These are phyloP conservation scores for Globisporangium heterothallicum DNA, from an alignment of 352 stramenopile species.

Conservation along the genomic window DNA sequence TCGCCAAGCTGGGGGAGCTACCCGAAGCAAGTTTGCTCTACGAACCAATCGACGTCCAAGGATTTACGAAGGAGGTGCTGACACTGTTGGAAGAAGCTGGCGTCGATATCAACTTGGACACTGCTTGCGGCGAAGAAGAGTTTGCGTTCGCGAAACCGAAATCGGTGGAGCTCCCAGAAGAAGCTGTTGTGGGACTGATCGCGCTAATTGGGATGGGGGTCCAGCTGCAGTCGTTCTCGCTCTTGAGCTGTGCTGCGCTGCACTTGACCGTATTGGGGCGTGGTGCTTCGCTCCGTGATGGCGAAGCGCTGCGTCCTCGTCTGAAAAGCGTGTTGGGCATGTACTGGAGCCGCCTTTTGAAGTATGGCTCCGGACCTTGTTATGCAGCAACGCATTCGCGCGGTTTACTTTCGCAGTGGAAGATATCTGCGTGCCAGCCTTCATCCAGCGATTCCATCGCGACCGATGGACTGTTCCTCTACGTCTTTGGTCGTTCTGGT, in stretches of 20 bases:
- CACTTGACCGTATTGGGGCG: slow-evolving; percentile 24
- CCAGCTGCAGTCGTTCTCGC: slow-evolving; percentile 61
- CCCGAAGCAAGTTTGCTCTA: slow-evolving; percentile 58
- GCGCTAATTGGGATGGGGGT: slow-evolving; percentile 47
- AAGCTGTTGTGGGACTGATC: slow-evolving; percentile 24
- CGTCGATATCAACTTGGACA: slow-evolving; percentile 16
- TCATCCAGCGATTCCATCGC: slow-evolving; percentile 67
- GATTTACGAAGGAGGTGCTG: slow-evolving; percentile 26
- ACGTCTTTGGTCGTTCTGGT: slow-evolving; percentile 56
- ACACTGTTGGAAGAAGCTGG: slow-evolving; percentile 17
- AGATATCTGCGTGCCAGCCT: slow-evolving; percentile 52
- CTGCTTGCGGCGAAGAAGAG: background rate
- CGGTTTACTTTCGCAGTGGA: slow-evolving; percentile 58
- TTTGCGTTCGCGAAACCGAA: too few relatives aligned
- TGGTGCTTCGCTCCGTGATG: slow-evolving; percentile 11
- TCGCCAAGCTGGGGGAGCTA: slow-evolving; percentile 39
- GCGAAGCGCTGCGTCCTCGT: slow-evolving; percentile 9
- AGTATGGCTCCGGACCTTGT: slow-evolving; percentile 15
- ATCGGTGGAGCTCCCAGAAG: slow-evolving; percentile 21
- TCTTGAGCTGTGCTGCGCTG: slow-evolving; percentile 37
- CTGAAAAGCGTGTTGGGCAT: slow-evolving; percentile 24
- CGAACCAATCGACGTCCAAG: slow-evolving; percentile 46
- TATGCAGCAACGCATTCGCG: slow-evolving; percentile 54
- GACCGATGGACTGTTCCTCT: slow-evolving; percentile 61
- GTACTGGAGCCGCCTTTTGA: slow-evolving; percentile 23